Base-by-base conservation (phyloP, 805 yeast genomes). In the Candida nitratophila region DNA sequence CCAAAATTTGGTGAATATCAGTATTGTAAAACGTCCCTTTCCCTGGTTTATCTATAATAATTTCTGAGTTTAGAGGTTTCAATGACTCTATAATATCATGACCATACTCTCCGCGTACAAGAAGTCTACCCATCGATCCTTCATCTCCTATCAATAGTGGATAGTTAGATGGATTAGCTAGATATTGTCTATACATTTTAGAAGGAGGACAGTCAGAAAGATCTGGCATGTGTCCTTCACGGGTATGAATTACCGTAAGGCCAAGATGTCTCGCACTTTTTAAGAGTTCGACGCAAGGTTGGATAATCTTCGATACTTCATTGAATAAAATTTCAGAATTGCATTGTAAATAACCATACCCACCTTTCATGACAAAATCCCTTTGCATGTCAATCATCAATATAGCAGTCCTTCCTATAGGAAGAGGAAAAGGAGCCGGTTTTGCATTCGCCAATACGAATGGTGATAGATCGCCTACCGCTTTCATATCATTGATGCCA, bases 11-110 rank as follows among this genome's bases (percentile, higher is more conserved):
- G 32, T 58, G 57, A 11, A 61, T 43, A 36, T 57, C 59, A 8
- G 65, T 61, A 48, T 61, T 60, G 45, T 56, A 60, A 42, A 61
- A 61, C 1, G 59, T 54, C 12, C 64, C 64, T 43, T 61, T 60
- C 16, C 64, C 65, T 4, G 65, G 64, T 40, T 61, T 61, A 45
- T 61, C 65, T 27, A 61, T 51, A 10, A 60, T 53, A 17, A 56
- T 41, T 43, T 61, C 65, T 15, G 50, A 46, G 31, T 42, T 31
- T 20, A 53, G 38, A 11, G 65, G 65, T 32, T 47, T 57, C 26
- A 61, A 46, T 27, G 55, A 62, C 40, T 61, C 63, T 27, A 61
- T 53, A 6, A 61, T 58, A 40, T 59, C 65, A 38, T 61, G 65
- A 2, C 65, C 64, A 41, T 59, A 59, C 37, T 59, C 61, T 7